Base-by-base conservation (phyloP, 257 asterid genomes). In the Rubia yunnanensis region DNA sequence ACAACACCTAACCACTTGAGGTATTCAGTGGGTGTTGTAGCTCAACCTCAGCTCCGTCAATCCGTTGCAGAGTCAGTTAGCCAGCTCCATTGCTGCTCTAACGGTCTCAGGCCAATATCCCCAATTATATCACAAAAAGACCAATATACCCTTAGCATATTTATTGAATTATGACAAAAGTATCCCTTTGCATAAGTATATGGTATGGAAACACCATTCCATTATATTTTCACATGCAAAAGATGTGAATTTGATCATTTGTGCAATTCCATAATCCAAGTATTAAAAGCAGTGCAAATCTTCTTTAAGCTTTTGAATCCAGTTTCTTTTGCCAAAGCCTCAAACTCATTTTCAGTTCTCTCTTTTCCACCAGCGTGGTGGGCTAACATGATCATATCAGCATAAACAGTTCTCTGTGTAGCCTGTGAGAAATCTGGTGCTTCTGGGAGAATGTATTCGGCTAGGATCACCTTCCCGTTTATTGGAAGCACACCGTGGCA, bases 301-400 rank as follows among this genome's bases (percentile, higher is more conserved):
- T 78, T 87, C 58, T 65, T 31, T 66, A 83, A 82, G 5, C 66
- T 75, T 20, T 32, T 83, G 67, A 92, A 92, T 26, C 99, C 99
- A 54, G 97, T 83, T 9, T 67, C 88, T 48, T 77, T 79, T 18
- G 92, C 96, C 81, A 92, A 54, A 14, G 76, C 72, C 66, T 82
- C 79, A 52, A 89, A 92, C 63, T 92, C 99, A 76, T 79, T 86
- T 53, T 86, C 91, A 10, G 99, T 89, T 85, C 99, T 86, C 74
- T 92, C 99, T 70, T 86, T 92, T 8, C 99, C 99, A 32, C 99
- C 97, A 0, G 96, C 94, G 52, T 82, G 83, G 65, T 86, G 92
- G 39, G 96, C 96, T 71, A 89, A 64, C 99, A 92, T 89, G 3
- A 87, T 77, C 2, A 87, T 84, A 66, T 92, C 97, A 14, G 84